Percentiles rank a stretch among this genome's conserved stretches.
These are phyloP conservation scores for Puccinia hordei DNA, from an alignment of 1,284 basidiomycete species.

Conservation along the genomic window DNA sequence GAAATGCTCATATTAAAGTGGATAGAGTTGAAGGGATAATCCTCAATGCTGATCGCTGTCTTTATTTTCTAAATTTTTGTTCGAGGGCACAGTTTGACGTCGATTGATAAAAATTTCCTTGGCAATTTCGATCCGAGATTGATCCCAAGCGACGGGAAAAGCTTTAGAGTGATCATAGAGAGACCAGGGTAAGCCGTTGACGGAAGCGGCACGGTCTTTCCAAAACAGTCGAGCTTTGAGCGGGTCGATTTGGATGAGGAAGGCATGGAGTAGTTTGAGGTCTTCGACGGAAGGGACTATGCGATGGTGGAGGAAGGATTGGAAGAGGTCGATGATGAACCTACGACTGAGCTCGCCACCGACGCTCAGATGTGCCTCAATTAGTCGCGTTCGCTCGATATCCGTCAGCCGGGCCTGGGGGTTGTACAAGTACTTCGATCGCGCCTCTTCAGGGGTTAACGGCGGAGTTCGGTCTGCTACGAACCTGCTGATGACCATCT, in stretches of 20 bases:
- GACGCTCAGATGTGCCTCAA: constrained; percentile 28
- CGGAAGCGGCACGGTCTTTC: neutral
- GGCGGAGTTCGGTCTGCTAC: constrained; percentile 35
- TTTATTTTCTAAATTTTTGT: too few species aligned
- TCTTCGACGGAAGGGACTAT: constrained; percentile 24
- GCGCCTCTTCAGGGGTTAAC: neutral
- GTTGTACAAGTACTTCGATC: constrained; percentile 33
- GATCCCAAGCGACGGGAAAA: constrained; percentile 18
- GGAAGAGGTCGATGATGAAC: constrained; percentile 33
- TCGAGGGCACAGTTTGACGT: too few species aligned
- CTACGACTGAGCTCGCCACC: constrained; percentile 14
- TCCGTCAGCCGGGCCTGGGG: neutral
- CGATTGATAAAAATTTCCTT: neutral
- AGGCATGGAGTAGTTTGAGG: constrained; percentile 22
- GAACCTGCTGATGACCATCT: constrained; percentile 37
- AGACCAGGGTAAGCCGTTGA: constrained; percentile 36
- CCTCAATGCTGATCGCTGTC: too few species aligned
- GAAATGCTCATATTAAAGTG: too few species aligned
- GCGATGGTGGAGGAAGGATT: neutral
- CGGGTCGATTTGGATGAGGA: constrained; percentile 11
- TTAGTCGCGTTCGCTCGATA: constrained; percentile 21
- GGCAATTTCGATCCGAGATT: constrained; percentile 1
- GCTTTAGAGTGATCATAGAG: constrained; percentile 11
- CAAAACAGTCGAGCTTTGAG: neutral
- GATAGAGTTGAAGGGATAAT: too few species aligned